phyloP scores from a whole-genome alignment of 148 eudicot genomes.

The Fagopyrum tataricum region DNA sequence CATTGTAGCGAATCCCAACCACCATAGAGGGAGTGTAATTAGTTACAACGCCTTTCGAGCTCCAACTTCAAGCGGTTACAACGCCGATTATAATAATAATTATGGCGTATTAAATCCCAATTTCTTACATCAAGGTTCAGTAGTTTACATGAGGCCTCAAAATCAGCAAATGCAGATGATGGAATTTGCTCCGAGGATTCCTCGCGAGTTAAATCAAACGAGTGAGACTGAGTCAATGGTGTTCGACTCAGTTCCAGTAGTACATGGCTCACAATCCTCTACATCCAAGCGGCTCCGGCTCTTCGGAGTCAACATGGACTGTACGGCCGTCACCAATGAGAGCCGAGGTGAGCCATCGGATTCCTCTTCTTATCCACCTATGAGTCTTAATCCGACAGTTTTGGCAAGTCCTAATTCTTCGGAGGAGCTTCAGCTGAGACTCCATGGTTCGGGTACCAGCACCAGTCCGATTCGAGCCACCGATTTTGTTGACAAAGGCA shows the following conservation, averaged over 20 bases:
- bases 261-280: not conserved
- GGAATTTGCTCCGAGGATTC: not conserved
- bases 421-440: not conserved
- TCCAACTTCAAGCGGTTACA: not conserved
- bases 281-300: conserved; percentile 11
- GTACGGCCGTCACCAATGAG: not conserved
- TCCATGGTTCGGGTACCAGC: not conserved
- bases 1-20: not conserved
- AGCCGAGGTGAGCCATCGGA: not conserved
- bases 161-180: conserved; percentile 11
- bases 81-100: too few relatives aligned
- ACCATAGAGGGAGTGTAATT: not conserved
- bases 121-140: not conserved
- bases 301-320: conserved; percentile 11
- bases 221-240: not conserved
- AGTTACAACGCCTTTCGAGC: not conserved
- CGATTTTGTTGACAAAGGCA: conserved; percentile 13
- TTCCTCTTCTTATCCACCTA: not conserved
- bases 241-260: conserved; percentile 1
- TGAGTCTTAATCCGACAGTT: not conserved
- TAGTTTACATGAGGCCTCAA: not conserved
- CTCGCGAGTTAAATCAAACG: not conserved
- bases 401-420: not conserved
- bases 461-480: not conserved
- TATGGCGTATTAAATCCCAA: not conserved